Conservation (phyloP, 2,329 filamentous ascomycete species). For the Phyllosticta citribraziliensis region DNA sequence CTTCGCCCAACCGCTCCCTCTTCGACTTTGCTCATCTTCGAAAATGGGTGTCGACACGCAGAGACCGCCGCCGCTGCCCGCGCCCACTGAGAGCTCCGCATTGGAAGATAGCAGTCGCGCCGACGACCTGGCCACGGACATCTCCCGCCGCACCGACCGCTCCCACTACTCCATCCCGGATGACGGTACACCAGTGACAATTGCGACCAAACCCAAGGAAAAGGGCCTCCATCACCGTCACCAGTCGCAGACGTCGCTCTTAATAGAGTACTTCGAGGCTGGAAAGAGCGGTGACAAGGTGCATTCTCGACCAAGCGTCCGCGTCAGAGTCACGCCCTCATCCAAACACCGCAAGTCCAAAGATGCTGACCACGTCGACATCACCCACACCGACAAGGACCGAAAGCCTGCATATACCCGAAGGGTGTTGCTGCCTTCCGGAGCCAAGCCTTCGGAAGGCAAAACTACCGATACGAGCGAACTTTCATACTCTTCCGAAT, state of each 20-base stretch:
- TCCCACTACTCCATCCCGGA: conserved; percentile 74
- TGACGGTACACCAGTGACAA: conserved; percentile 85
- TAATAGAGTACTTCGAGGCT: conserved; percentile 93
- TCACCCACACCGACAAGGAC: conserved; percentile 68
- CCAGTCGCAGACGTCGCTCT: conserved; percentile 74
- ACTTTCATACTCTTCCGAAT: conserved; percentile 70
- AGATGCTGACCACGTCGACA: conserved; percentile 67
- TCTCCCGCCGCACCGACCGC: conserved; percentile 58
- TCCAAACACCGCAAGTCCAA: conserved; percentile 43
- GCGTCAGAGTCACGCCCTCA: conserved; percentile 71
- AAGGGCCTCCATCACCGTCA: conserved; percentile 46
- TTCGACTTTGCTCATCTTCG: neutral
- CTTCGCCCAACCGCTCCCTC: neutral
- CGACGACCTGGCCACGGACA: conserved; percentile 53
- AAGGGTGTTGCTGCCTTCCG: conserved; percentile 51
- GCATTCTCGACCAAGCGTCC: conserved; percentile 70
- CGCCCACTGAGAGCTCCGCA: conserved; percentile 65
- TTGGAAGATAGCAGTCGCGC: conserved; percentile 43
- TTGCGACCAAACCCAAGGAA: conserved; percentile 62
- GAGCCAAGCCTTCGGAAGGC: conserved; percentile 30
- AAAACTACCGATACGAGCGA: conserved; percentile 24
- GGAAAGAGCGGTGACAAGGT: conserved; percentile 53
- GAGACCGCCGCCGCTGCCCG: conserved; percentile 57
- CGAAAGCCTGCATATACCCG: conserved; percentile 60
- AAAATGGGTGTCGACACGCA: conserved; percentile 35